Base-by-base conservation (phyloP, 2,329 filamentous ascomycete genomes). In the Exophiala sp. region DNA sequence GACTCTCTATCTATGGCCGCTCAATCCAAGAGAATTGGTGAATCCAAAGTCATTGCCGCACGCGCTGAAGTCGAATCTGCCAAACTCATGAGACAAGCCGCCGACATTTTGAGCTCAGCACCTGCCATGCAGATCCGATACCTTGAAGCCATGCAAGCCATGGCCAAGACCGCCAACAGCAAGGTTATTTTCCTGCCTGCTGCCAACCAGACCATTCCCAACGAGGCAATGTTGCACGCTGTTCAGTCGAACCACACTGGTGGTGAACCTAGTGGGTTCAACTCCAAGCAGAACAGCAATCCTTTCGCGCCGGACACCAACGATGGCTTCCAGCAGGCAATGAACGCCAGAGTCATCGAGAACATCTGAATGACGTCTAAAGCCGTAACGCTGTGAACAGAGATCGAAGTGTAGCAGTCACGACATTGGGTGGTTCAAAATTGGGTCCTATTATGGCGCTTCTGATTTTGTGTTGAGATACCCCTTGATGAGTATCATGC, bases 121-220 rank as follows among this genome's bases (percentile, higher is more conserved):
- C 94, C 94, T 2, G 94, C 94, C 64, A 99, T 99, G 94, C 91
- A 96, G 76, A 96, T 96, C 76, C 81, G 91, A 62, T 97, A 97
- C 72, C 87, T 99, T 63, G 94, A 99, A 76, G 91, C 94, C 3
- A 97, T 97, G 92, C 94, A 97, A 72, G 83, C 89, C 39, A 99
- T 99, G 92, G 94, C 94, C 65, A 97, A 96, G 82, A 83, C 84
- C 0, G 89, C 91, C 44, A 95, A 91, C 73, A 82, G 79, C 72
- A 95, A 95, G 75, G 87, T 94, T 66, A 91, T 92, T 65, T 92
- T 94, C 79, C 69, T 94, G 63, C 88, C 87, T 1, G 83, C 78
- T 7, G 72, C 77, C 38, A 82, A 81, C 70, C 82, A 88, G 73
- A 84, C 81, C 12, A 65, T 74, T 18, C 76, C 77, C 61, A 69